A percentile compares a stretch with the other conserved stretches of the same genome.
phyloP scores from a whole-genome alignment of 106 monocot species.

The Gastrodia elata region DNA sequence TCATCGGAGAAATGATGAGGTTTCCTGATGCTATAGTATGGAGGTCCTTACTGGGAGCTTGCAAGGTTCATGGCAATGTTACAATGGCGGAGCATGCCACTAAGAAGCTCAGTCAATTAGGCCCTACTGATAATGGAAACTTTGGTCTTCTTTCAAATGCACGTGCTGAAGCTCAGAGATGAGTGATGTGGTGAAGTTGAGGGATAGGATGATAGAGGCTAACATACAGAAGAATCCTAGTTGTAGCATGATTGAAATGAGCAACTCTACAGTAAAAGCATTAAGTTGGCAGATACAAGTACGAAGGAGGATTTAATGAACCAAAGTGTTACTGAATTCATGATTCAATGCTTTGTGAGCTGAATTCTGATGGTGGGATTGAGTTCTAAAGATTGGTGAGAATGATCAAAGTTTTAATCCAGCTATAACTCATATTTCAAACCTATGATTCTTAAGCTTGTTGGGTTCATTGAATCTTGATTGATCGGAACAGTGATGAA shows the following conservation, averaged over 20 bases:
- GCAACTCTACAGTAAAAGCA: background rate
- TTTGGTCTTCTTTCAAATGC: constrained; percentile 28
- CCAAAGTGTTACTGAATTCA: background rate
- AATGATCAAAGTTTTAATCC: background rate
- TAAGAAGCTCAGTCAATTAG: constrained; percentile 21
- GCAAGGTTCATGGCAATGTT: constrained; percentile 29
- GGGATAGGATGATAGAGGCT: constrained; percentile 23
- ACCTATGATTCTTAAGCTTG: background rate
- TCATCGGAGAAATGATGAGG: constrained; percentile 31
- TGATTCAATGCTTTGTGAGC: background rate
- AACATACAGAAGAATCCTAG: constrained; percentile 31
- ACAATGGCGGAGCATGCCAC: constrained; percentile 28
- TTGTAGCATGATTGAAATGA: constrained; percentile 22
- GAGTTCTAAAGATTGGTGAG: background rate
- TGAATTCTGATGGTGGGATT: background rate
- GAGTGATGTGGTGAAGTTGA: constrained; percentile 31
- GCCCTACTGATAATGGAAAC: constrained; percentile 26
- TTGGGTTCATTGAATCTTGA: background rate
- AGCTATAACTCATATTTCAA: background rate
- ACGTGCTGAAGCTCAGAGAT: constrained; percentile 29
- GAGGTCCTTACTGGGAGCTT: constrained; percentile 38
- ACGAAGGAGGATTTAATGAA: background rate
- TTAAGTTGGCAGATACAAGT: background rate
- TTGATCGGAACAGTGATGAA: background rate
- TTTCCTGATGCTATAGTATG: constrained; percentile 25